phyloP scores from a whole-genome alignment of 2,329 filamentous ascomycete genomes.

The Metarhizium humberi region DNA sequence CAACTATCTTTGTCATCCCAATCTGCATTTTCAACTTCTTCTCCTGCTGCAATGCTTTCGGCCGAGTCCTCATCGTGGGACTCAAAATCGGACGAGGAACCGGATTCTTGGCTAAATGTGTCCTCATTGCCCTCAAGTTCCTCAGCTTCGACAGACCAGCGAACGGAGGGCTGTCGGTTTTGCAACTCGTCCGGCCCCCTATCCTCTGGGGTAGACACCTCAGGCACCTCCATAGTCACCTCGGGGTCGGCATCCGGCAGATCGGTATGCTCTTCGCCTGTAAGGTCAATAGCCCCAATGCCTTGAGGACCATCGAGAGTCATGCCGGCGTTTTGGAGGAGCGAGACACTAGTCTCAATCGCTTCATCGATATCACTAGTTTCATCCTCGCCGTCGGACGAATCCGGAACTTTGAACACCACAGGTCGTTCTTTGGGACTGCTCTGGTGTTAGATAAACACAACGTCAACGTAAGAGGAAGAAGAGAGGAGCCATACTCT shows the following conservation, averaged over 20 bases:
- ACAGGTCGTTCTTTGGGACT: slow-evolving; percentile 18
- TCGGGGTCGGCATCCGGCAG: not conserved
- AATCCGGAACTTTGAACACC: slow-evolving; percentile 34
- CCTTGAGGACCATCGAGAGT: slow-evolving; percentile 1
- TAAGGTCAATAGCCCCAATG: slow-evolving; percentile 12
- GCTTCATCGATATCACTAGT: slow-evolving; percentile 17
- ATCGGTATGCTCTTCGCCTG: slow-evolving; percentile 3
- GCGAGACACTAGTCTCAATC: slow-evolving; percentile 16
- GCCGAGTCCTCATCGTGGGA: not conserved
- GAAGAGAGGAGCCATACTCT: slow-evolving; percentile 11
- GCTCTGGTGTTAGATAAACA: not conserved
- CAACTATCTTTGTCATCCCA: not conserved
- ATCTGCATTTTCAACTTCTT: not conserved
- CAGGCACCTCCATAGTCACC: not conserved
- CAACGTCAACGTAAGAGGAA: not conserved
- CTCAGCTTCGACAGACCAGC: not conserved
- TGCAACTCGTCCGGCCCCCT: not conserved
- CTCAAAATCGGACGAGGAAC: not conserved
- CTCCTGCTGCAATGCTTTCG: not conserved
- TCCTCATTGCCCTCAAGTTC: not conserved
- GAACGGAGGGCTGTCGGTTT: not conserved
- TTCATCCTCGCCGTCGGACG: slow-evolving; percentile 23
- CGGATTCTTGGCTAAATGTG: not conserved
- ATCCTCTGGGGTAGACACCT: not conserved
- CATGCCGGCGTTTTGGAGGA: slow-evolving; percentile 20